phyloP scores from a whole-genome alignment of 2,329 filamentous ascomycete genomes.

The Blastomyces silverae region DNA sequence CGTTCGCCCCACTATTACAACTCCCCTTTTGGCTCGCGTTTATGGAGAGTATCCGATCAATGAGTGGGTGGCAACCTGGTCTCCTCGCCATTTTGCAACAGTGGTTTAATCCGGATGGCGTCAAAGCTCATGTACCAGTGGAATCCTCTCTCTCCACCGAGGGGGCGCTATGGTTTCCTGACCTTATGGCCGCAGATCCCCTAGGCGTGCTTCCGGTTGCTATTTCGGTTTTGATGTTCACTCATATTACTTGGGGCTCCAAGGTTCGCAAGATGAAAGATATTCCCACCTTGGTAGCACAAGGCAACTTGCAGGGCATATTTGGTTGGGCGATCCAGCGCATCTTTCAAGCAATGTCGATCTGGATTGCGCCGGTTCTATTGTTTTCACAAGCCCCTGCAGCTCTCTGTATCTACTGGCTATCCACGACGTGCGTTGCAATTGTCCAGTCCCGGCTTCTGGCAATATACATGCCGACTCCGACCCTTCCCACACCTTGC shows the following conservation, averaged over 20 bases:
- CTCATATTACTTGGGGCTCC: conserved; percentile 38
- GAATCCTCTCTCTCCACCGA: conserved; percentile 50
- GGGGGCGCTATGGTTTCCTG: conserved; percentile 56
- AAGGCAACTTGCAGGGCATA: not conserved
- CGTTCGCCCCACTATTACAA: conserved; percentile 34
- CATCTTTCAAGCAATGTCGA: conserved; percentile 33
- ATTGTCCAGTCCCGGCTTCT: conserved; percentile 38
- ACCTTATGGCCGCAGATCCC: conserved; percentile 51
- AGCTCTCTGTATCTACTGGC: conserved; percentile 48
- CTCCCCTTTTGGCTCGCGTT: conserved; percentile 43
- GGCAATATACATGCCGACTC: conserved; percentile 37
- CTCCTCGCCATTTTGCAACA: conserved; percentile 1
- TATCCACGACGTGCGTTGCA: conserved; percentile 40
- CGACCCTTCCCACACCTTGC: conserved; percentile 29
- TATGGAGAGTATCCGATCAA: conserved; percentile 45
- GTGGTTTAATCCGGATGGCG: conserved; percentile 8
- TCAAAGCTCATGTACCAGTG: conserved; percentile 27
- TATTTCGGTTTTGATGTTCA: conserved; percentile 45
- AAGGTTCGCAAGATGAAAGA: conserved; percentile 22
- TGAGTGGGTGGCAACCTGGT: conserved; percentile 41
- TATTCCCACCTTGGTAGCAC: conserved; percentile 10
- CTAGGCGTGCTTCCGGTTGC: conserved; percentile 45
- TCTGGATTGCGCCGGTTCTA: conserved; percentile 37
- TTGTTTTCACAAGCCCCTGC: conserved; percentile 36
- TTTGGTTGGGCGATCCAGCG: conserved; percentile 7